Base-by-base conservation (phyloP, 371 early-diverging fungal genomes). In the Parasitella parasitica region DNA sequence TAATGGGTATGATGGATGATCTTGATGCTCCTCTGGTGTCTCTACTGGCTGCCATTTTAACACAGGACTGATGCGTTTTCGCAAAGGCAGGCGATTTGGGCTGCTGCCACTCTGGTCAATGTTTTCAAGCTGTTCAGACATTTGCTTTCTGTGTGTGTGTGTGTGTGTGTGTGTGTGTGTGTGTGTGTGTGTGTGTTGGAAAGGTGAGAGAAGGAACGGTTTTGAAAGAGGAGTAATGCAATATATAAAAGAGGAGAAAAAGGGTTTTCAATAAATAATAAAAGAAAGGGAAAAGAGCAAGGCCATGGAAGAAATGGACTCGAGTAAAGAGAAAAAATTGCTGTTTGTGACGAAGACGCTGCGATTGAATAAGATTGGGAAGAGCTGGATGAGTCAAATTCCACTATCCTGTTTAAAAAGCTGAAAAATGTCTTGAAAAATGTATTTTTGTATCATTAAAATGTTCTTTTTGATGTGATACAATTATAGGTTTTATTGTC, bases 21-120 rank as follows among this genome's bases (percentile, higher is more conserved):
- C 55, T 28, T 57, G n/a, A 36, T 59, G 63, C 52, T 70, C 71
- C 59, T 72, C 65, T 24, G 72, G 69, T 37, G 72, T 72, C 41
- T 72, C 72, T 51, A 72, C 72, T 16, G 72, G 66, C 32, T 69
- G 69, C 66, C 72, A 72, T 69, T 72, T 65, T 36, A 72, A 58
- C 15, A 69, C 56, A 22, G 72, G 72, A 18, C 52, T 35, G 13
- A 72, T 59, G 24, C 72, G 69, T 55, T 72, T 72, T 63, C 72
- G 61, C 54, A 72, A 38, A n/a, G 72, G 72, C 43, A 72, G 48
- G 16, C 66, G 72, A 13, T 56, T 63, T 2, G 63, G 22, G 30
- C 43, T 59, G 16, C 20, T 53, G 5, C 20, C 13, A 24, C 36
- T 58, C n/a, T 59, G 22, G n/a, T 61, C 65, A 58, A 64, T 39